phyloP scores from a whole-genome alignment of 164 flowering plant species.

The Dillenia turbinata region DNA sequence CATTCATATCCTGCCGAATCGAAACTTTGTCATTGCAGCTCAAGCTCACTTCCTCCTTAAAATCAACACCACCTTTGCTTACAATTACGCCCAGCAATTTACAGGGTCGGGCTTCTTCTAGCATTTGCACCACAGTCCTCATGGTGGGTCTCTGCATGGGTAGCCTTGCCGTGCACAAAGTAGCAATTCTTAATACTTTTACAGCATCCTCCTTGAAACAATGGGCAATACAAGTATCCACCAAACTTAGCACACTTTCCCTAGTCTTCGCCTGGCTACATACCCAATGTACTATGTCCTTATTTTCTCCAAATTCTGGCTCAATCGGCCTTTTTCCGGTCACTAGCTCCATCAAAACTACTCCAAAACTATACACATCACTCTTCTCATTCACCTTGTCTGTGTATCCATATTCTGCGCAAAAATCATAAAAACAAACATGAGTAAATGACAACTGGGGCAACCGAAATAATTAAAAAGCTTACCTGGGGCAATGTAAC shows the following conservation, averaged over 20 bases:
- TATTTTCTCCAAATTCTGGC: slow-evolving; percentile 48
- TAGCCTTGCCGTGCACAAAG: slow-evolving; percentile 37
- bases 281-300: slow-evolving; percentile 52
- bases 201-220: slow-evolving; percentile 34
- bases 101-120: slow-evolving; percentile 41
- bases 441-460: not conserved
- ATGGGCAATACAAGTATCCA: slow-evolving; percentile 35
- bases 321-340: slow-evolving; percentile 62
- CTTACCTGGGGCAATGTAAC: slow-evolving; percentile 70
- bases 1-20: not conserved
- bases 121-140: slow-evolving; percentile 55
- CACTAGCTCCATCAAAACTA: slow-evolving; percentile 67
- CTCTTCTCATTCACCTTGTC: slow-evolving; percentile 64
- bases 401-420: slow-evolving; percentile 61
- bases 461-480: not conserved
- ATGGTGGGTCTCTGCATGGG: slow-evolving; percentile 42
- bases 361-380: slow-evolving; percentile 68
- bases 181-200: slow-evolving; percentile 43
- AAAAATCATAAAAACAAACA: not conserved
- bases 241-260: slow-evolving; percentile 30
- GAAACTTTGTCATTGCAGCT: too few relatives aligned
- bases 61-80: slow-evolving; percentile 15
- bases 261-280: slow-evolving; percentile 28
- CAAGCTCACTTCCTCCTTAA: too few relatives aligned
- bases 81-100: slow-evolving; percentile 25